Evolutionary conservation across 148 eudicot genomes (phyloP).

Genomic region (Talinum fruticosum): DNA sequence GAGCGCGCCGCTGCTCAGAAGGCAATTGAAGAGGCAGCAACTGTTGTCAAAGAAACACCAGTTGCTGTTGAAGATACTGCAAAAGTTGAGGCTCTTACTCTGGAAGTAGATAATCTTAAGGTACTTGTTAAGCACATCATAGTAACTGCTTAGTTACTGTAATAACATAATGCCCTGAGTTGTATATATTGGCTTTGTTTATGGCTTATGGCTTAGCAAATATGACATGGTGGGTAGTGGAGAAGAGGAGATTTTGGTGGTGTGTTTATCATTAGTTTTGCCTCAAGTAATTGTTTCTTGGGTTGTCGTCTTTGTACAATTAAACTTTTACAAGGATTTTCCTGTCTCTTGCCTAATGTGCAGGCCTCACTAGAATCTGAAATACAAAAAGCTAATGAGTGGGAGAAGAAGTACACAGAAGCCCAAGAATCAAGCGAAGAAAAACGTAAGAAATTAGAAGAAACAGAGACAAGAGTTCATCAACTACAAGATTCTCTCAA

Average conservation of each 20-base stretch:
- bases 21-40: slow-evolving; percentile 59
- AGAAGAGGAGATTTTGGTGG: not conserved
- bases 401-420: slow-evolving; percentile 65
- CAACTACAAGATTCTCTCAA: slow-evolving; percentile 84
- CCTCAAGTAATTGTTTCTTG: not conserved
- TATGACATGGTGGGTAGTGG: not conserved
- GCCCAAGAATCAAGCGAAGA: slow-evolving; percentile 69
- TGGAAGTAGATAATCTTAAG: slow-evolving; percentile 77
- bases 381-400: slow-evolving; percentile 68
- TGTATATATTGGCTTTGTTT: not conserved
- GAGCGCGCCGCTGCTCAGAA: slow-evolving; percentile 66
- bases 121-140: slow-evolving; percentile 33
- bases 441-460: slow-evolving; percentile 68
- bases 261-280: not conserved
- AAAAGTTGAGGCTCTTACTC: slow-evolving; percentile 55
- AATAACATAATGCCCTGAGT: not conserved
- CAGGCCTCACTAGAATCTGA: slow-evolving; percentile 69
- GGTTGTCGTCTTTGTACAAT: not conserved
- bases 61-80: slow-evolving; percentile 70
- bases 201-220: not conserved
- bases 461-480: slow-evolving; percentile 80
- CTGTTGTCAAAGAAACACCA: slow-evolving; percentile 60
- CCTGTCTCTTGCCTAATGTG: slow-evolving; percentile 9
- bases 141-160: not conserved
- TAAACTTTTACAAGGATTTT: slow-evolving; percentile 9